These are phyloP conservation scores for Acacia acuminata DNA, from an alignment of 306 rosid genomes.

Conservation along the genomic window DNA sequence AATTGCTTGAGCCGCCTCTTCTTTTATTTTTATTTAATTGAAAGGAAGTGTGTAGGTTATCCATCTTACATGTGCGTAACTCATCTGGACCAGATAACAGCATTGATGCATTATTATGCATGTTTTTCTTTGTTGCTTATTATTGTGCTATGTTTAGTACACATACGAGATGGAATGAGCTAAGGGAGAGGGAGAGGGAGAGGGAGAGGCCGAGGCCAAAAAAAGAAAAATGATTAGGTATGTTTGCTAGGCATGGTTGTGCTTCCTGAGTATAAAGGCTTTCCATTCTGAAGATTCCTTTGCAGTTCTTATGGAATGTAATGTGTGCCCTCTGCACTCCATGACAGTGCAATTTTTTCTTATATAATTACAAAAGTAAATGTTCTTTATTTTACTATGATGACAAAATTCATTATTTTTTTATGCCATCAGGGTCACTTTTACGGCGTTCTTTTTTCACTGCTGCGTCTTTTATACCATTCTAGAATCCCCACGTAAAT, in stretches of 20 bases:
- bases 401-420: background rate
- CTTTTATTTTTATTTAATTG: background rate
- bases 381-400: background rate
- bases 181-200: background rate
- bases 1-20: conserved; percentile 29
- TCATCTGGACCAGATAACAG: conserved; percentile 8
- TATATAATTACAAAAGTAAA: background rate
- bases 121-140: background rate
- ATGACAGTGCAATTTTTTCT: background rate
- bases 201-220: background rate
- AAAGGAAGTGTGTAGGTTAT: conserved; percentile 26
- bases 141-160: background rate
- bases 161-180: background rate
- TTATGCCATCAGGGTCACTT: background rate
- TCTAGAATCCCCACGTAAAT: background rate
- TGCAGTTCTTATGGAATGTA: background rate
- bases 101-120: background rate
- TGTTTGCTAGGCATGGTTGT: background rate
- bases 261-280: background rate
- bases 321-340: background rate
- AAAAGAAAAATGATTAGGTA: background rate
- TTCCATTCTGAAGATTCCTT: background rate
- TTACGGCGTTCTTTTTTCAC: background rate
- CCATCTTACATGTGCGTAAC: conserved; percentile 15
- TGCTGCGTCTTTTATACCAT: background rate